Evolutionary conservation across 2,329 filamentous ascomycete genomes (phyloP).

Genomic region (Hawksworthiomyces lignivorus): DNA sequence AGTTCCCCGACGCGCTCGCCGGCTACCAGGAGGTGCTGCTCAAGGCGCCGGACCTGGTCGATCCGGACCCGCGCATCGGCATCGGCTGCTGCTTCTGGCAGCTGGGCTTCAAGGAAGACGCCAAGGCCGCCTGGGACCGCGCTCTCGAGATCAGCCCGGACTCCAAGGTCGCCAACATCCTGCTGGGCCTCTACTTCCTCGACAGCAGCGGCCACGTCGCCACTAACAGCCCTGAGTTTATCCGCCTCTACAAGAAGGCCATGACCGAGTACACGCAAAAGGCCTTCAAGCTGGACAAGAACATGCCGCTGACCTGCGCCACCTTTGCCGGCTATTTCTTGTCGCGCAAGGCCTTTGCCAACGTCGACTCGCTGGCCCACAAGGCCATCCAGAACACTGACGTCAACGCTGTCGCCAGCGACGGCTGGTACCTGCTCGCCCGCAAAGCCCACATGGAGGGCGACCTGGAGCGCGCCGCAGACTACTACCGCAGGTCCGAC

Average conservation of each 20-base stretch:
- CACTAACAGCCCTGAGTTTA: constrained; percentile 78
- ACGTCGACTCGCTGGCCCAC: constrained; percentile 79
- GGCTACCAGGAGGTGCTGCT: constrained; percentile 80
- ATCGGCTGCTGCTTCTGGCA: constrained; percentile 98
- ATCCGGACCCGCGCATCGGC: constrained; percentile 91
- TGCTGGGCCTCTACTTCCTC: constrained; percentile 85
- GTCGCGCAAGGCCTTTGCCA: constrained; percentile 68
- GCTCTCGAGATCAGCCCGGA: constrained; percentile 71
- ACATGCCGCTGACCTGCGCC: constrained; percentile 79
- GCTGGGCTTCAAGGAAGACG: constrained; percentile 87
- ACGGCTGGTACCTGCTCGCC: constrained; percentile 93
- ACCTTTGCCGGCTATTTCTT: constrained; percentile 89
- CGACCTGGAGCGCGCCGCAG: constrained; percentile 65
- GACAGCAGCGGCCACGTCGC: constrained; percentile 77
- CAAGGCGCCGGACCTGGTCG: constrained; percentile 78
- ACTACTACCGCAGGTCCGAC: constrained; percentile 86
- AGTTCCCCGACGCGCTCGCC: constrained; percentile 74
- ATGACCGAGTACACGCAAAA: constrained; percentile 94
- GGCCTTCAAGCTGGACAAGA: constrained; percentile 88
- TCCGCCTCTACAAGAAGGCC: constrained; percentile 78
- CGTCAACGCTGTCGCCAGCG: constrained; percentile 91
- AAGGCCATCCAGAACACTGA: constrained; percentile 95
- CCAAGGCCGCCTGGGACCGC: constrained; percentile 83
- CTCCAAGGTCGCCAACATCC: constrained; percentile 82
- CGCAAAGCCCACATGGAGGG: constrained; percentile 82